phyloP scores from a whole-genome alignment of 352 stramenopile genomes.

The Globisporangium barbulae region DNA sequence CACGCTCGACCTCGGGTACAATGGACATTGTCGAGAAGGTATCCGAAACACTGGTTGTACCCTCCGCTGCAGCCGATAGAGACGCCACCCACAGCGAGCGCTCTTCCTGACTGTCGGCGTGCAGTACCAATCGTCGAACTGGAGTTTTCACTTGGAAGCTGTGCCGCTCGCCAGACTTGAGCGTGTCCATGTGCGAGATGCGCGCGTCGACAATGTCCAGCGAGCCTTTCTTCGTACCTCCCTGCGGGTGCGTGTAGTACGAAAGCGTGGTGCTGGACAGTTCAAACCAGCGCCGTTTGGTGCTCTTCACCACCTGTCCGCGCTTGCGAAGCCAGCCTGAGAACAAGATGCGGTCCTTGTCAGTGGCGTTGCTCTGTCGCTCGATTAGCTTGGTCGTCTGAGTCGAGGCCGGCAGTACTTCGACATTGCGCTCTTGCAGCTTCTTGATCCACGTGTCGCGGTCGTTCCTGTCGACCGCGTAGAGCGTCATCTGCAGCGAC shows the following conservation, averaged over 20 bases:
- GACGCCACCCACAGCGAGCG: slow-evolving; percentile 74
- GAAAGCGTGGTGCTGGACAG: slow-evolving; percentile 61
- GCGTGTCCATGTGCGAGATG: slow-evolving; percentile 65
- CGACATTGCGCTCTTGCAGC: slow-evolving; percentile 65
- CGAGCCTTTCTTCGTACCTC: slow-evolving; percentile 67
- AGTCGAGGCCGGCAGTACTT: slow-evolving; percentile 47
- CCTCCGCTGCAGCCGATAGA: slow-evolving; percentile 55
- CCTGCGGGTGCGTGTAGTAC: slow-evolving; percentile 78
- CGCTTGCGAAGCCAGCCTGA: slow-evolving; percentile 84
- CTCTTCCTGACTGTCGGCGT: slow-evolving; percentile 85
- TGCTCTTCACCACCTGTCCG: slow-evolving; percentile 80
- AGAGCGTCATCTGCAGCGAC: slow-evolving; percentile 77
- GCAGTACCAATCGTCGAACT: slow-evolving; percentile 61
- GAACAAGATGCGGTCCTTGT: slow-evolving; percentile 59
- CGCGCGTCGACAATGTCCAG: slow-evolving; percentile 55
- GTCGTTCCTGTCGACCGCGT: slow-evolving; percentile 70
- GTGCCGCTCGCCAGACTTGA: slow-evolving; percentile 79
- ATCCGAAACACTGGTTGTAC: slow-evolving; percentile 19
- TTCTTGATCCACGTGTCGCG: slow-evolving; percentile 84
- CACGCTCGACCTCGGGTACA: slow-evolving; percentile 33
- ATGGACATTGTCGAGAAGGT: slow-evolving; percentile 16
- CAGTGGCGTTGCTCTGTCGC: slow-evolving; percentile 41
- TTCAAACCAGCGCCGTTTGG: slow-evolving; percentile 87
- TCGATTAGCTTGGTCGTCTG: slow-evolving; percentile 62
- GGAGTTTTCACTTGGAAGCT: slow-evolving; percentile 73